These are phyloP conservation scores for Calendula officinalis DNA, from an alignment of 129 eudicot genomes.

Conservation along the genomic window DNA sequence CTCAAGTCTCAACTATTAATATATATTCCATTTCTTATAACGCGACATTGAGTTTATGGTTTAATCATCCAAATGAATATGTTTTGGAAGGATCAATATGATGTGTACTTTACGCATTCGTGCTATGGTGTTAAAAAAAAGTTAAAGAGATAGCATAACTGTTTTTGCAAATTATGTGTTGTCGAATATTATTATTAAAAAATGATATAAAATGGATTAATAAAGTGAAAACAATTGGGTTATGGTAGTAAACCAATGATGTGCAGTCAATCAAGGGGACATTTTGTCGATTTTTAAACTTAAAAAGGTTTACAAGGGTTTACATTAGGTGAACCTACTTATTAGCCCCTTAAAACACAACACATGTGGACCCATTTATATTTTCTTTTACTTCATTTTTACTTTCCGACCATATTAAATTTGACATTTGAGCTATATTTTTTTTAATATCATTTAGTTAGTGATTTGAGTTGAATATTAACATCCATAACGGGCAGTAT, in stretches of 20 bases:
- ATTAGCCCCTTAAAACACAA: conserved; percentile 37
- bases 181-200: conserved; percentile 17
- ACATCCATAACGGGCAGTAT: too few relatives aligned
- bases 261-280: conserved; percentile 62
- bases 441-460: too few relatives aligned
- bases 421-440: too few relatives aligned
- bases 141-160: background rate
- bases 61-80: too few relatives aligned
- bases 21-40: too few relatives aligned
- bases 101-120: conserved; percentile 23
- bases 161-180: conserved; percentile 18
- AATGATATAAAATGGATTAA: background rate
- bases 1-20: too few relatives aligned
- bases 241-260: conserved; percentile 40
- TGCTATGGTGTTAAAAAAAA: conserved; percentile 15
- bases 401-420: background rate
- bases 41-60: too few relatives aligned
- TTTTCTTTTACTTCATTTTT: conserved; percentile 1
- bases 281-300: conserved; percentile 42
- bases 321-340: conserved; percentile 51
- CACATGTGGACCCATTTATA: conserved; percentile 28
- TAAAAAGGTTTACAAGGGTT: conserved; percentile 20
- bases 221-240: conserved; percentile 21
- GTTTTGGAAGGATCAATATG: background rate
- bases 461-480: too few relatives aligned